A percentile compares a stretch with the other conserved stretches of the same genome.
phyloP scores from a whole-genome alignment of 2,329 filamentous ascomycete species.

The Ophiostoma pallidulum region DNA sequence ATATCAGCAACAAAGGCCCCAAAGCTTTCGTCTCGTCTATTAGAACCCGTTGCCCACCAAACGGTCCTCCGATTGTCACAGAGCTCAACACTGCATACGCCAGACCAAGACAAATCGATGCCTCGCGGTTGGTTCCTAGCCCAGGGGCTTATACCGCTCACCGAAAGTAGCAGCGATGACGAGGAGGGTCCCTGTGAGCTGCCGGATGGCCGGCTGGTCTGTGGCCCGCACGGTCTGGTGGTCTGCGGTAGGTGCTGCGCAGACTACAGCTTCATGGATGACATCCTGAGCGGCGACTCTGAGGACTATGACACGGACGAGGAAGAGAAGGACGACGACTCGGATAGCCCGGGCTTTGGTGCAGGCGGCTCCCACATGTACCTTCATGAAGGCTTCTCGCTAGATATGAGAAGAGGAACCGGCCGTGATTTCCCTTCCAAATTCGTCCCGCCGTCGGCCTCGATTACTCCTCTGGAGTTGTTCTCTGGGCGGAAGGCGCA shows the following conservation, averaged over 20 bases:
- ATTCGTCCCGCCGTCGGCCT: conserved; percentile 23
- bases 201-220: conserved; percentile 28
- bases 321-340: conserved; percentile 23
- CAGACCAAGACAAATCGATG: no score
- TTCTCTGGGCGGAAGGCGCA: conserved; percentile 18
- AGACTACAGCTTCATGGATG: conserved; percentile 28
- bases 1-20: no score
- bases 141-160: conserved; percentile 21
- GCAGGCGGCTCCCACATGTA: no score
- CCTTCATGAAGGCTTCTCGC: no score
- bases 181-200: conserved; percentile 27
- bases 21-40: no score
- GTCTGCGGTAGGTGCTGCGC: conserved; percentile 25
- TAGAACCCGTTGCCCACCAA: no score
- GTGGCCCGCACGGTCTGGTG: conserved; percentile 25
- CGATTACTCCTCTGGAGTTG: conserved; percentile 20
- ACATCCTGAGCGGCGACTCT: no score
- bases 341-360: no score
- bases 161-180: conserved; percentile 23
- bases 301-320: no score
- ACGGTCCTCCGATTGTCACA: no score
- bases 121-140: conserved; percentile 22
- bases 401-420: no score
- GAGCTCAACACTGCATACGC: no score
- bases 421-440: conserved; percentile 24